Base-by-base conservation (phyloP, 768 basidiomycete species). In the Russula brevipes region DNA sequence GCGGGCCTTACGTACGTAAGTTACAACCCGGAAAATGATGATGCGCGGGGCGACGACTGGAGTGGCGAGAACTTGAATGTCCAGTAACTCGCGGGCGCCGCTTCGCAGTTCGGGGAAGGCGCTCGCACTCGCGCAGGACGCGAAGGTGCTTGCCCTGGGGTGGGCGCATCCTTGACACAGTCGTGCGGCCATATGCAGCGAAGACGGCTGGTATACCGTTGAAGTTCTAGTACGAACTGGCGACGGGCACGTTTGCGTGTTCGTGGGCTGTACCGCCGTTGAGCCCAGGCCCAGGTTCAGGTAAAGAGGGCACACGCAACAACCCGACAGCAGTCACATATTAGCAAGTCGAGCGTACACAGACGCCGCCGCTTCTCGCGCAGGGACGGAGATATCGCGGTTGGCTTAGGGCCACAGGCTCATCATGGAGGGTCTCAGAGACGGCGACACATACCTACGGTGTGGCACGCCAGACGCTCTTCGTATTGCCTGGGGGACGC, bases 1-100 rank as follows among this genome's bases (percentile, higher is more conserved):
- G 68, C 78, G 79, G 4, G 81, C 85, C 4, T 93, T 78, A 94
- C 91, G 93, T 92, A 73, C 69, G 91, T 82, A 14, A 93, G 90
- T 64, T 98, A 97, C 73, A 97, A 98, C 70, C 89, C 95, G 0
- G 77, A 80, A 56, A 98, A 98, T 74, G 80, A 82, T 44, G 94
- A 98, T 72, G 69, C 73, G 17, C 69, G 74, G 31, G 96, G 96
- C 16, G 95, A 98, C 72, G 75, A 86, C 72, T 96, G 95, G 95
- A 96, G 95, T 69, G 92, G 90, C 57, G 95, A 99, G 74, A 97
- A 95, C 76, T 98, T 99, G 72, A 1, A 96, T 91, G 91, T 98
- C 93, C 80, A 85, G 85, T 69, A 76, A 77, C 47, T 75, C 73
- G 41, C 83, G 87, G 16, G 85, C 81, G 1, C 76, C 84, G 54